Base-by-base conservation (phyloP, 2,329 filamentous ascomycete genomes). In the Fusarium incarnatum region DNA sequence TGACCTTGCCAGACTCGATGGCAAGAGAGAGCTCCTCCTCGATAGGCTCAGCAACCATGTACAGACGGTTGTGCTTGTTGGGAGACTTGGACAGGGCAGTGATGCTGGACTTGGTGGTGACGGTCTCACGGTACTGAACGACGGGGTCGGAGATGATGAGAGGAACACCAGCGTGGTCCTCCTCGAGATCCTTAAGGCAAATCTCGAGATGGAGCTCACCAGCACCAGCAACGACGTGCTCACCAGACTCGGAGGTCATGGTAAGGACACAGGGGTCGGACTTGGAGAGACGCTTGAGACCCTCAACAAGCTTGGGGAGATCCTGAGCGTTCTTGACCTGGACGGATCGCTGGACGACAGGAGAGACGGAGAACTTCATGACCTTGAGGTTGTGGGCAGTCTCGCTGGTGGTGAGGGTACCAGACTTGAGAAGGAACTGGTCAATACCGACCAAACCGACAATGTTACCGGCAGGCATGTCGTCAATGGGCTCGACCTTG, bases 31-130 rank as follows among this genome's bases (percentile, higher is more conserved):
- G 91, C 77, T 98, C 96, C 89, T 99, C 96, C 47, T 89, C 89
- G 60, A 99, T 88, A 77, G 96, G 96, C 85, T 94, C 86, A 73
- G 96, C 96, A 83, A 89, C 89, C 86, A 99, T 91, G 89, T 98
- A 99, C 68, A 99, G 89, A 94, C 96, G 95, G 90, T 99, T 99
- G 92, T 99, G 96, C 94, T 99, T 99, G 93, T 99, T 99, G 87
- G 96, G 96, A 50, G 96, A 99, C 89, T 99, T 99, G 85, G 96
- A 98, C 79, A 99, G 89, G 76, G 96, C 96, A 80, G 93, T 97
- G 80, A 98, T 98, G 89, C 91, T 93, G 59, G 96, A 98, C 81
- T 90, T 90, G 79, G 73, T 88, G 77, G 84, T 84, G 79, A 99
- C 95, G 73, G 95, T 97, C 91, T 99, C 96, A 90, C 96, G 94